Conservation (phyloP, 805 yeast species). For the Helenozyma rhizophorensis region DNA sequence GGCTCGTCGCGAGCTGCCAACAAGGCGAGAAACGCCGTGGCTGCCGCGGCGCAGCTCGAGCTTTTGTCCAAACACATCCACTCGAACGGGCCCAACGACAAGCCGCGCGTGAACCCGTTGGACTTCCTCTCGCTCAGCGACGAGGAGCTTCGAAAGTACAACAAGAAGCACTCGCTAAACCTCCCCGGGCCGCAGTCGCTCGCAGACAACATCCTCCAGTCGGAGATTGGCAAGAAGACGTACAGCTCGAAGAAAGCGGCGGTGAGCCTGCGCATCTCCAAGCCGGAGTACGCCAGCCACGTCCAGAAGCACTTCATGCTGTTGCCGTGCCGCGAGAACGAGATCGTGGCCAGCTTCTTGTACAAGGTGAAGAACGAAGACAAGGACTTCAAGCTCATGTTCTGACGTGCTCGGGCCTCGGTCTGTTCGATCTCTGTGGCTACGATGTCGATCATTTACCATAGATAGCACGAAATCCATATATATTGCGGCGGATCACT, state of each 20-base stretch:
- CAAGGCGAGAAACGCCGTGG: constrained; percentile 55
- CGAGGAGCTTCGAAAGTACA: constrained; percentile 64
- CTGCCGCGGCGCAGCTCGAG: constrained; percentile 68
- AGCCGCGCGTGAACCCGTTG: constrained; percentile 48
- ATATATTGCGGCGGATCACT: no score
- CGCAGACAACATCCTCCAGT: constrained; percentile 65
- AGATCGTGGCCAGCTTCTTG: constrained; percentile 80
- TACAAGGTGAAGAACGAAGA: constrained; percentile 77
- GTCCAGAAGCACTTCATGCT: constrained; percentile 66
- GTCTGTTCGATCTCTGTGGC: no score
- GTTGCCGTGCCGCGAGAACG: constrained; percentile 68
- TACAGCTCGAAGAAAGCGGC: constrained; percentile 22
- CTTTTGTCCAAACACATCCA: constrained; percentile 63
- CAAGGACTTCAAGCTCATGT: constrained; percentile 36
- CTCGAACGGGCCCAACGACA: constrained; percentile 67
- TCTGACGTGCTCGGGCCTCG: no score
- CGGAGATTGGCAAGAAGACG: constrained; percentile 72
- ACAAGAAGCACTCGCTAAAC: constrained; percentile 51
- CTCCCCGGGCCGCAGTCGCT: constrained; percentile 59
- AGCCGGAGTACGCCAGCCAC: constrained; percentile 53
- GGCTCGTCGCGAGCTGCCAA: constrained; percentile 41
- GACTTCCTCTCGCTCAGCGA: constrained; percentile 67
- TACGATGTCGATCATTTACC: no score
- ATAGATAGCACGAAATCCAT: no score
- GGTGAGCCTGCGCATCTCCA: constrained; percentile 44